Evolutionary conservation across 768 basidiomycete genomes (phyloP).

Genomic region (Chalciporus chontae): DNA sequence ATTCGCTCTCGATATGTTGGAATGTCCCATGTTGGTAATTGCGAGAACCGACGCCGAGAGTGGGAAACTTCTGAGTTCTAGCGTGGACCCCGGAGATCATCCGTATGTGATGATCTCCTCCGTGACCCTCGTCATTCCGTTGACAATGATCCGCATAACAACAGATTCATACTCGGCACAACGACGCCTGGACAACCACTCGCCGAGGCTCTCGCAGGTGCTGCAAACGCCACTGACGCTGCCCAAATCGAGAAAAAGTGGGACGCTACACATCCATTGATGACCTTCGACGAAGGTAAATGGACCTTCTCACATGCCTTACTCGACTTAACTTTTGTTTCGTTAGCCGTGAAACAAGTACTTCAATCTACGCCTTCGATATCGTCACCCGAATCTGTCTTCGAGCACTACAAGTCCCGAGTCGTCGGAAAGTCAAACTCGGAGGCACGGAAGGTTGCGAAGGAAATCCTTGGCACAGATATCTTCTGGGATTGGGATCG

Average conservation of each 20-base stretch:
- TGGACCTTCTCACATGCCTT: constrained; percentile 43
- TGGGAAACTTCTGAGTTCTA: constrained; percentile 78
- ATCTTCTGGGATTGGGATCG: constrained; percentile 91
- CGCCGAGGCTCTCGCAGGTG: constrained; percentile 67
- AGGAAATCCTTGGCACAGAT: constrained; percentile 55
- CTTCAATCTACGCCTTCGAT: constrained; percentile 17
- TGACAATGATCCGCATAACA: constrained; percentile 8
- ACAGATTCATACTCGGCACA: constrained; percentile 66
- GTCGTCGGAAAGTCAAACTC: constrained; percentile 65
- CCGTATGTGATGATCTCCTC: constrained; percentile 33
- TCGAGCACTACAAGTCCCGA: constrained; percentile 55
- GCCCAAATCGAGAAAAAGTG: constrained; percentile 74
- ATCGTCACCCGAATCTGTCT: constrained; percentile 39
- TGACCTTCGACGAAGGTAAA: constrained; percentile 83
- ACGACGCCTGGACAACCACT: constrained; percentile 47
- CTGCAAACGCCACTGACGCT: constrained; percentile 63
- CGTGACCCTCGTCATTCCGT: constrained; percentile 1
- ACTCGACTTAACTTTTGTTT: neutral
- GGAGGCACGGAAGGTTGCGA: constrained; percentile 70
- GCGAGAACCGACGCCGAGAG: constrained; percentile 92
- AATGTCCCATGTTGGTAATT: constrained; percentile 84
- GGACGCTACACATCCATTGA: constrained; percentile 63
- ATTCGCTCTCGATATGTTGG: constrained; percentile 88
- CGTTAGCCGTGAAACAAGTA: constrained; percentile 22
- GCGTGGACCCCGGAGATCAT: constrained; percentile 80